phyloP scores from a whole-genome alignment of 83 land plant genomes.

The Diphasiastrum complanatum region DNA sequence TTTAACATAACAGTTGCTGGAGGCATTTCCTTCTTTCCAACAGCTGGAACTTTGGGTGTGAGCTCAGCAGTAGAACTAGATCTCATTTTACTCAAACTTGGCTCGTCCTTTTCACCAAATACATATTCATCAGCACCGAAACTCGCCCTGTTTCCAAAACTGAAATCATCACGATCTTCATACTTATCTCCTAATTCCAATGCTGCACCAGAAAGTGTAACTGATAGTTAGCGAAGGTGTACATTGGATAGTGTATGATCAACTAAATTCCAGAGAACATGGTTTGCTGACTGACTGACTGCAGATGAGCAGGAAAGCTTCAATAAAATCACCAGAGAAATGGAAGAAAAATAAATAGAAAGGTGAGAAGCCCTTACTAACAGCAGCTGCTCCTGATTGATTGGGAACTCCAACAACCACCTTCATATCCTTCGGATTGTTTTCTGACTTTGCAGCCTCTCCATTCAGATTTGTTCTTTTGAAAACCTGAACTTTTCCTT shows the following conservation, averaged over 20 bases:
- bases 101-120: conserved; percentile 22
- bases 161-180: conserved; percentile 36
- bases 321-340: not conserved
- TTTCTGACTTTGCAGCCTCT: not conserved
- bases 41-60: conserved; percentile 13
- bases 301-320: too few species aligned
- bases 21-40: conserved; percentile 29
- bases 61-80: conserved; percentile 22
- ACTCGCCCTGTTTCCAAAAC: conserved; percentile 46
- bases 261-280: too few species aligned
- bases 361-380: not conserved
- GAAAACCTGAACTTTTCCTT: conserved; percentile 19
- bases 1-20: conserved; percentile 40
- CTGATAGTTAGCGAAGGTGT: not conserved
- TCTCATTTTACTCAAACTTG: conserved; percentile 20
- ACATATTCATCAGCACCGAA: conserved; percentile 24
- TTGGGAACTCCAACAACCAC: conserved; percentile 18
- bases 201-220: conserved; percentile 4
- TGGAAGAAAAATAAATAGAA: not conserved
- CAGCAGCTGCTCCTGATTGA: conserved; percentile 1
- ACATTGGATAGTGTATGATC: too few species aligned
- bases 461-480: conserved; percentile 4
- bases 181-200: conserved; percentile 3
- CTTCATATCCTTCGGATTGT: conserved; percentile 29
- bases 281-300: too few species aligned